A percentile compares a stretch with the other conserved stretches of the same genome.
These are phyloP conservation scores for Alternaria solani DNA, from an alignment of 2,329 filamentous ascomycete species.

Conservation along the genomic window DNA sequence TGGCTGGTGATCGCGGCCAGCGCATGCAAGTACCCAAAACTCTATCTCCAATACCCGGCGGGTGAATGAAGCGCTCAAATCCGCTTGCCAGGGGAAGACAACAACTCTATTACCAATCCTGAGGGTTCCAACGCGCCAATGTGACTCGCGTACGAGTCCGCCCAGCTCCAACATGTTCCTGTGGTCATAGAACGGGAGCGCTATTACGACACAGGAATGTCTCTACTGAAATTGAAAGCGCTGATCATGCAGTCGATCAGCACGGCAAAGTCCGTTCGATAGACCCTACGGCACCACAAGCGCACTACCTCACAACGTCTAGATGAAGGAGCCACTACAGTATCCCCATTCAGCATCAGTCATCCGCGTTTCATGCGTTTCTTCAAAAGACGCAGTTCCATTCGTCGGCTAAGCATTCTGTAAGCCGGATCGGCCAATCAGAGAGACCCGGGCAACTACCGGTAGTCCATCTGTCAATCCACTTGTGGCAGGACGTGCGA, in stretches of 20 bases:
- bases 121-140: not conserved
- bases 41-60: not conserved
- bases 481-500: not conserved
- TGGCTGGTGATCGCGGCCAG: not conserved
- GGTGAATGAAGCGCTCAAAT: not conserved
- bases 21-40: slow-evolving; percentile 1
- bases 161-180: too few species aligned
- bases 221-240: not conserved
- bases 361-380: not conserved
- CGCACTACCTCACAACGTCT: too few species aligned
- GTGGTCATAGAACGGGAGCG: not conserved
- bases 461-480: not conserved
- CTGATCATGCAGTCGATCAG: not conserved
- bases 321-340: not conserved
- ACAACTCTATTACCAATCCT: not conserved
- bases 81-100: not conserved
- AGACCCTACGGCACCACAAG: too few species aligned
- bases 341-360: not conserved
- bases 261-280: not conserved
- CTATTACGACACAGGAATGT: too few species aligned
- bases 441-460: not conserved
- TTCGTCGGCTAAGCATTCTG: not conserved
- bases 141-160: not conserved
- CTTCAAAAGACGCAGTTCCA: not conserved
- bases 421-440: not conserved